Base-by-base conservation (phyloP, 2,329 filamentous ascomycete species). In the Nannizziopsis barbatae region DNA sequence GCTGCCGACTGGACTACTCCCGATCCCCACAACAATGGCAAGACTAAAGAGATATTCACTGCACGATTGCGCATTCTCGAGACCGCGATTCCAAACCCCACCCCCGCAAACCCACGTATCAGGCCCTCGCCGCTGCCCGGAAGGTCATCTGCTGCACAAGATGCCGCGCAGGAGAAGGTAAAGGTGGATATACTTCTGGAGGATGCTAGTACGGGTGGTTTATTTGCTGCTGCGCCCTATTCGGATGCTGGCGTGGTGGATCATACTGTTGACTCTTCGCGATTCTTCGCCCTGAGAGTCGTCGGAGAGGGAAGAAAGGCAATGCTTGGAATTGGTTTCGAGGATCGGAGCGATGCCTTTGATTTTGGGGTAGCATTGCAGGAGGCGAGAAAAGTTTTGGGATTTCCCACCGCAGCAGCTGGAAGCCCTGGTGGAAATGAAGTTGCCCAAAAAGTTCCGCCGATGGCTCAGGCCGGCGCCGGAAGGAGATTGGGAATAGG, bases 181-280 rank as follows among this genome's bases (percentile, higher is more conserved):
- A 83, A 81, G 60, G 78, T 81, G 30, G 85, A 88, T 60, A 75
- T 92, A 53, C 72, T 92, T 22, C 78, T 95, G 41, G 86, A 94
- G 62, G 86, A 94, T 63, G 69, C 81, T 3, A 72, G 73, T 18
- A 80, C 72, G 0, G 86, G 84, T 22, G 77, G 85, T 58, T 73
- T 94, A 17, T 94, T 94, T 65, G 87, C 87, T 40, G 87, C 86
- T 1, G 83, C 84, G 1, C 87, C 88, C 0, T 94, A 93, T 66
- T 81, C 78, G 0, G 68, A 73, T 18, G 63, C 73, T 1, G 72
- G 72, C 14, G 77, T 76, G 5, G 84, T 95, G 41, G 85, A 92
- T 67, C 77, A 86, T 56, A 84, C 85, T 15, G 71, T 84, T 17
- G 87, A 94, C 63, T 86, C 80, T 60, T 81, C 78, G 52, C 78